These are phyloP conservation scores for Jackrogersella minutella DNA, from an alignment of 495 filamentous ascomycete genomes.

Conservation along the genomic window DNA sequence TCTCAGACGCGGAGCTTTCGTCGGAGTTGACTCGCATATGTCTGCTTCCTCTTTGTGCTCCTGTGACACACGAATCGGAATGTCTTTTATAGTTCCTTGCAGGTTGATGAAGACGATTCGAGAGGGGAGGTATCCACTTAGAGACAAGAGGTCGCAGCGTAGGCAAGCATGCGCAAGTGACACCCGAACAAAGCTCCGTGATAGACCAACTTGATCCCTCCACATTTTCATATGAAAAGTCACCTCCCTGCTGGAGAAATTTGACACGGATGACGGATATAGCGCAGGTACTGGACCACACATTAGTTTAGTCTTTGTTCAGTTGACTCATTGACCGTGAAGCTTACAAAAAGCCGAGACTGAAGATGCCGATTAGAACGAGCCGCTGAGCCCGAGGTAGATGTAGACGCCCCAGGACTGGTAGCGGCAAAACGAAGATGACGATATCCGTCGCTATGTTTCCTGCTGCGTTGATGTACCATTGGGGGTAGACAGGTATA, in stretches of 20 bases:
- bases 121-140: constrained; percentile 47
- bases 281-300: constrained; percentile 54
- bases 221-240: constrained; percentile 66
- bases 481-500: constrained; percentile 44
- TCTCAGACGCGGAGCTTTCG: constrained; percentile 14
- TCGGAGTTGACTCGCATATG: constrained; percentile 24
- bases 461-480: constrained; percentile 53
- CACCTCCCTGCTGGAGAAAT: constrained; percentile 55
- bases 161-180: constrained; percentile 66
- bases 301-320: constrained; percentile 5
- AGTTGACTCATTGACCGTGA: not conserved
- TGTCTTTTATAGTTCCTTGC: constrained; percentile 10
- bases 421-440: constrained; percentile 48
- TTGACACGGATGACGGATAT: constrained; percentile 65
- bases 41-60: constrained; percentile 12
- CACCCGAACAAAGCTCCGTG: constrained; percentile 65
- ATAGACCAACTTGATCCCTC: constrained; percentile 66
- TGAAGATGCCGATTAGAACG: constrained; percentile 48
- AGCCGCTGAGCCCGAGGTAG: constrained; percentile 47
- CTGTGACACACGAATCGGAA: not conserved
- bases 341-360: constrained; percentile 52
- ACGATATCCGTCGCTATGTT: constrained; percentile 51
- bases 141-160: constrained; percentile 61
- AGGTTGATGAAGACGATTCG: constrained; percentile 32
- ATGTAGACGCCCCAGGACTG: constrained; percentile 49